Percentiles rank a stretch among this genome's conserved stretches.
Conservation (phyloP, 139 green algal species). For the Volvox africanus region DNA sequence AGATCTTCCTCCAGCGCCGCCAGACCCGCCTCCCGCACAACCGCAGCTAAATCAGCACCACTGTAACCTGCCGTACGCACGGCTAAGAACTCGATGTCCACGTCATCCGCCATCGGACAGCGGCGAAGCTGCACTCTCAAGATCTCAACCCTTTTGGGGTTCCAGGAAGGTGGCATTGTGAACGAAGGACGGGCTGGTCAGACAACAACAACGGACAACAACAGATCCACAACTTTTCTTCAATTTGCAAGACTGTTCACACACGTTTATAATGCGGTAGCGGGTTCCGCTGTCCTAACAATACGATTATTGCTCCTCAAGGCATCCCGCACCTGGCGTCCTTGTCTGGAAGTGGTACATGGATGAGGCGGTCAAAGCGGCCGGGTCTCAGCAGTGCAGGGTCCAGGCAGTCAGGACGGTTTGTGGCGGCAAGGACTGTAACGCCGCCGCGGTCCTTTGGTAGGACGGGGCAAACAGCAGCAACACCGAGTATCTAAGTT, state of each 20-base stretch:
- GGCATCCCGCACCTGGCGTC: conserved; percentile 56
- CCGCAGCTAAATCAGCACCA: conserved; percentile 75
- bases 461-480: neutral
- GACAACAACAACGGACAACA: no score
- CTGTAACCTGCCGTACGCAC: conserved; percentile 62
- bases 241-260: no score
- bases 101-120: conserved; percentile 74
- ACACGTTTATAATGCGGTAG: no score
- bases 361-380: conserved; percentile 93
- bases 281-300: no score
- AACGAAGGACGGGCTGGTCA: no score
- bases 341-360: conserved; percentile 80
- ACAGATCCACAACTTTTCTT: no score
- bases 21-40: conserved; percentile 77
- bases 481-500: no score
- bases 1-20: conserved; percentile 81
- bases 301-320: no score
- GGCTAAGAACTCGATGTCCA: conserved; percentile 70
- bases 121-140: conserved; percentile 74
- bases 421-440: conserved; percentile 92
- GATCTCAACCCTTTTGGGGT: conserved; percentile 64
- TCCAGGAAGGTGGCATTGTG: no score
- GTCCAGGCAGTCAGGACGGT: conserved; percentile 91
- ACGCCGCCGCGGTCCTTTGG: conserved; percentile 67
- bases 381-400: conserved; percentile 88